Percentiles rank a stretch among this genome's conserved stretches.
phyloP scores from a whole-genome alignment of 441 rosid genomes.

The Bocquillonia castaneifolia region DNA sequence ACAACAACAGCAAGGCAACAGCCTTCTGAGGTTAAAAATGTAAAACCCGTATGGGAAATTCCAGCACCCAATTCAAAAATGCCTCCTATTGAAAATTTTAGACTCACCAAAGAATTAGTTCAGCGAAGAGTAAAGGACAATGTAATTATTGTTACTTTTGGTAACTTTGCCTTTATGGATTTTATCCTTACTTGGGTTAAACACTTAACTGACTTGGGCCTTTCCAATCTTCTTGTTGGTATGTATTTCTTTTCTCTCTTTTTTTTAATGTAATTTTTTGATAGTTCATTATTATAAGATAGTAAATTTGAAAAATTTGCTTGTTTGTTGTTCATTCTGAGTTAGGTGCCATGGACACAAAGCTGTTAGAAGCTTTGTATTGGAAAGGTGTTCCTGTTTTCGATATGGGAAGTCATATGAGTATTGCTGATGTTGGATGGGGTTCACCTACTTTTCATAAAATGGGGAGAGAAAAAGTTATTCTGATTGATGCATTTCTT shows the following conservation, averaged over 20 bases:
- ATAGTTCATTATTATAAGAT: not conserved
- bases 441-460: slow-evolving; percentile 93
- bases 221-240: slow-evolving; percentile 91
- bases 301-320: not conserved
- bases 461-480: slow-evolving; percentile 98
- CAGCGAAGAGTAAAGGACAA: slow-evolving; percentile 69
- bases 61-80: slow-evolving; percentile 62
- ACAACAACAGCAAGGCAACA: slow-evolving; percentile 18
- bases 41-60: slow-evolving; percentile 67
- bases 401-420: slow-evolving; percentile 98
- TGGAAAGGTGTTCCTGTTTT: slow-evolving; percentile 97
- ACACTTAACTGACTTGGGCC: slow-evolving; percentile 79
- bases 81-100: slow-evolving; percentile 73
- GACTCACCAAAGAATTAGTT: slow-evolving; percentile 65
- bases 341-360: slow-evolving; percentile 94
- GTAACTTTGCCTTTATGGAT: slow-evolving; percentile 98
- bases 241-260: slow-evolving; percentile 30
- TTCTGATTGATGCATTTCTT: slow-evolving; percentile 74
- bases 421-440: slow-evolving; percentile 94
- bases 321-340: not conserved
- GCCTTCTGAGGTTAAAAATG: slow-evolving; percentile 5
- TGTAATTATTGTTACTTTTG: slow-evolving; percentile 84
- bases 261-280: not conserved
- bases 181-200: slow-evolving; percentile 96
- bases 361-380: slow-evolving; percentile 82